Conservation (phyloP, 345 rosid genomes). For the Brassica cretica region DNA sequence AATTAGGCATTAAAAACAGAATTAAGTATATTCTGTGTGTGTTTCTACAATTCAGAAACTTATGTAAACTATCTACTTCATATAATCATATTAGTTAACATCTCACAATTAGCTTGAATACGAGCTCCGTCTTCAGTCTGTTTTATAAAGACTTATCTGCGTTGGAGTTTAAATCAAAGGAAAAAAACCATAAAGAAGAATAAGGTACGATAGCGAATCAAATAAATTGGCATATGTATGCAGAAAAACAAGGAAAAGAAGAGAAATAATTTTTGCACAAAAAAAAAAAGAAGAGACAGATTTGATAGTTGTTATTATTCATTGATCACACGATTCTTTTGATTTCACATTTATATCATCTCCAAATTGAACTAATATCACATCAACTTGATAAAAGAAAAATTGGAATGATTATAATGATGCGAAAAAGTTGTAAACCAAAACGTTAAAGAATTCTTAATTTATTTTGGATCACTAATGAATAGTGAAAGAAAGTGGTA, state of each 20-base stretch:
- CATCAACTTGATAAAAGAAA: constrained; percentile 27
- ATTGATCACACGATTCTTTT: constrained; percentile 30
- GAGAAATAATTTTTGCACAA: background rate
- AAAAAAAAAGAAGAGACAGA: constrained; percentile 33
- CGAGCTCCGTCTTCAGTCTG: background rate
- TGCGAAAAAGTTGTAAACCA: constrained; percentile 21
- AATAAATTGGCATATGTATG: constrained; percentile 7
- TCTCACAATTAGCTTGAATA: background rate
- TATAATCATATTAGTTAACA: background rate
- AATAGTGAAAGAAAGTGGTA: constrained; percentile 26
- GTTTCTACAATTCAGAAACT: background rate
- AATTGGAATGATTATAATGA: constrained; percentile 22
- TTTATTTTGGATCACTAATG: constrained; percentile 2
- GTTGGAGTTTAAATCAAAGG: background rate
- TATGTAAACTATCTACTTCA: background rate
- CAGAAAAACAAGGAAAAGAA: constrained; percentile 4
- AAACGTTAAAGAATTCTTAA: background rate
- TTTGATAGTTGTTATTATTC: constrained; percentile 39
- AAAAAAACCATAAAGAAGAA: background rate
- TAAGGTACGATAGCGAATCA: constrained; percentile 11
- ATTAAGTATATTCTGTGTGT: background rate
- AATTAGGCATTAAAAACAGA: background rate
- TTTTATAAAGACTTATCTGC: background rate
- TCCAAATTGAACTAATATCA: constrained; percentile 19
- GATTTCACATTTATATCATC: background rate